These are phyloP conservation scores for Penicillium pulvis DNA, from an alignment of 495 filamentous ascomycete species.

Conservation along the genomic window DNA sequence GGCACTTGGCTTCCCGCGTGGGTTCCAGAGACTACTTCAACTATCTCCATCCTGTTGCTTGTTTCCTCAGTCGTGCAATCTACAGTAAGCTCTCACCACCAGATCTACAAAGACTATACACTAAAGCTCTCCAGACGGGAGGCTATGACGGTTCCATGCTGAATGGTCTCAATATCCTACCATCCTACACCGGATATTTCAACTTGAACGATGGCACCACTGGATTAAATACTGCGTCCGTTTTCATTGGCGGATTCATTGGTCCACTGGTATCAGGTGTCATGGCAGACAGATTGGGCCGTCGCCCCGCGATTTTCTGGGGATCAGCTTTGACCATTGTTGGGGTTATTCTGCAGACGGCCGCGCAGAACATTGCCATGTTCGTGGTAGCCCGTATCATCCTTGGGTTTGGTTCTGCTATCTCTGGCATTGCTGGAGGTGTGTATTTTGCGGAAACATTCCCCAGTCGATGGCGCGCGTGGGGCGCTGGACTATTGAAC, in stretches of 20 bases:
- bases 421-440: conserved; percentile 39
- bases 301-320: conserved; percentile 49
- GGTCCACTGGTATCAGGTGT: conserved; percentile 40
- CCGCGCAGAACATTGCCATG: conserved; percentile 52
- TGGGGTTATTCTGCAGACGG: conserved; percentile 50
- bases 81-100: conserved; percentile 25
- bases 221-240: conserved; percentile 49
- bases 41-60: conserved; percentile 42
- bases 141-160: conserved; percentile 56
- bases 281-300: conserved; percentile 44
- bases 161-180: conserved; percentile 55
- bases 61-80: conserved; percentile 52
- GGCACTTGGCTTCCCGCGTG: conserved; percentile 57
- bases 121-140: no score
- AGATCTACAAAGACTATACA: no score
- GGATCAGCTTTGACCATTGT: conserved; percentile 42
- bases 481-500: conserved; percentile 50
- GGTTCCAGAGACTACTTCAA: conserved; percentile 48
- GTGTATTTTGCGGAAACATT: conserved; percentile 49
- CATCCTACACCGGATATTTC: conserved; percentile 53
- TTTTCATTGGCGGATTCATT: conserved; percentile 47
- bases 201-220: conserved; percentile 42
- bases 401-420: conserved; percentile 42
- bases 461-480: conserved; percentile 44
- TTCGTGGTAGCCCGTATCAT: conserved; percentile 47